These are phyloP conservation scores for Verticillium longisporum DNA, from an alignment of 2,329 filamentous ascomycete species.

Conservation along the genomic window DNA sequence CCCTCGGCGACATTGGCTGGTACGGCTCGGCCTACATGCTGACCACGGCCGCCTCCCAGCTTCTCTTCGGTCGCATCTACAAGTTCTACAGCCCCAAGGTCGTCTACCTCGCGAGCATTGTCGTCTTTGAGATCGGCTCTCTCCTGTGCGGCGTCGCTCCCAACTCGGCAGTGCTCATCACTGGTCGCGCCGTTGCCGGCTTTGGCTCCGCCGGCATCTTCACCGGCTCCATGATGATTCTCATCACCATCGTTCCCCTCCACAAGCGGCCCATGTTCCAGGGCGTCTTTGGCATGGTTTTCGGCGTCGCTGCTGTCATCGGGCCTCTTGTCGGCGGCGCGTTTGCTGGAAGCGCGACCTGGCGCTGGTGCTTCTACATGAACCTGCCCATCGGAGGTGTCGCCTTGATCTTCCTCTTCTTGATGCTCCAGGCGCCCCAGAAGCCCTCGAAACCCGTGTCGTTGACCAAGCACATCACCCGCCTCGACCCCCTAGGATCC, in stretches of 20 bases:
- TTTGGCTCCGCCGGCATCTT: conserved; percentile 50
- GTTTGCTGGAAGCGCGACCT: conserved; percentile 39
- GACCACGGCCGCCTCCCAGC: conserved; percentile 47
- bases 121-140: conserved; percentile 49
- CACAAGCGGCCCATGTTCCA: conserved; percentile 54
- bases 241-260: conserved; percentile 52
- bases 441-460: neutral
- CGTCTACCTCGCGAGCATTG: conserved; percentile 38
- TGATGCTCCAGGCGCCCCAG: conserved; percentile 30
- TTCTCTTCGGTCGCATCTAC: conserved; percentile 42
- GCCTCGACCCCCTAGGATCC: conserved; percentile 18
- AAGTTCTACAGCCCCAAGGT: conserved; percentile 41
- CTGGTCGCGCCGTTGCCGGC: conserved; percentile 52
- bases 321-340: conserved; percentile 49
- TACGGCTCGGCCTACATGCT: conserved; percentile 57
- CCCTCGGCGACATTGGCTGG: conserved; percentile 54
- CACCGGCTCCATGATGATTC: conserved; percentile 41
- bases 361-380: conserved; percentile 55
- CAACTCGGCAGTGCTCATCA: conserved; percentile 45
- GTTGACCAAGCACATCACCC: conserved; percentile 4
- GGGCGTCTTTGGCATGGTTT: conserved; percentile 46
- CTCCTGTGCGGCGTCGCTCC: conserved; percentile 48
- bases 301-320: conserved; percentile 46
- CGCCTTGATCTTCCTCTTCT: conserved; percentile 39
- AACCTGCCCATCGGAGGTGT: conserved; percentile 49